These are phyloP conservation scores for Sphenostylis stenocarpa DNA, from an alignment of 306 rosid genomes.

Conservation along the genomic window DNA sequence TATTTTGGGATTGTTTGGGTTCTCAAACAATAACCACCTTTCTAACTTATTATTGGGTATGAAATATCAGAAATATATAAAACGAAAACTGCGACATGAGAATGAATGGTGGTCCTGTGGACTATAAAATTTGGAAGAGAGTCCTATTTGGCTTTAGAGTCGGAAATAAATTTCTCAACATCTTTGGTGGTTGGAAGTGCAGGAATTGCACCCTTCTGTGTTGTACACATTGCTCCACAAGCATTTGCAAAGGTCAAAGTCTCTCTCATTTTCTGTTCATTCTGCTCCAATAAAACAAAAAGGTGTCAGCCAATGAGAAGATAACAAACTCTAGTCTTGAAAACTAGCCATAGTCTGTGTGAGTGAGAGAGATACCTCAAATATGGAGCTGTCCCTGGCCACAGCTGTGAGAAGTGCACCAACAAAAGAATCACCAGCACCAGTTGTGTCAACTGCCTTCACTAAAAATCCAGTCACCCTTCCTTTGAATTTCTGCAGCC, in stretches of 20 bases:
- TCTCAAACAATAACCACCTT: no score
- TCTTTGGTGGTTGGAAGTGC: conserved; percentile 58
- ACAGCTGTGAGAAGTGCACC: conserved; percentile 52
- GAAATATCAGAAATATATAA: neutral
- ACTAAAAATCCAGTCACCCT: conserved; percentile 56
- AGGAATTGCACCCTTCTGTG: conserved; percentile 71
- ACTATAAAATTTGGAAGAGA: neutral
- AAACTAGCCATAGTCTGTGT: neutral
- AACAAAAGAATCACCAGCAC: conserved; percentile 77
- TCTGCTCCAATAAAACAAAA: conserved; percentile 29
- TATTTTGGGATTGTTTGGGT: no score
- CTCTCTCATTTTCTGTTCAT: conserved; percentile 60
- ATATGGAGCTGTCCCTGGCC: conserved; percentile 45
- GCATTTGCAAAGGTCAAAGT: conserved; percentile 61
- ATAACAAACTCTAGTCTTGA: neutral
- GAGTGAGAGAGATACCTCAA: conserved; percentile 40
- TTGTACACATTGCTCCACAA: conserved; percentile 67
- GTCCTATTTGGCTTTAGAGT: conserved; percentile 34
- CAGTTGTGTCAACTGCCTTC: conserved; percentile 62
- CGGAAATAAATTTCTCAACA: conserved; percentile 44
- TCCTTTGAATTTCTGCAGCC: conserved; percentile 55
- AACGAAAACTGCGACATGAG: neutral
- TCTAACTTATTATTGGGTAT: neutral
- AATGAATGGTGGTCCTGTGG: neutral
- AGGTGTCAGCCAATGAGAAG: neutral